Evolutionary conservation across 441 rosid genomes (phyloP), one percentile per base, ranked within the genome.

Genomic region (Cnidoscolus chayamansa): DNA sequence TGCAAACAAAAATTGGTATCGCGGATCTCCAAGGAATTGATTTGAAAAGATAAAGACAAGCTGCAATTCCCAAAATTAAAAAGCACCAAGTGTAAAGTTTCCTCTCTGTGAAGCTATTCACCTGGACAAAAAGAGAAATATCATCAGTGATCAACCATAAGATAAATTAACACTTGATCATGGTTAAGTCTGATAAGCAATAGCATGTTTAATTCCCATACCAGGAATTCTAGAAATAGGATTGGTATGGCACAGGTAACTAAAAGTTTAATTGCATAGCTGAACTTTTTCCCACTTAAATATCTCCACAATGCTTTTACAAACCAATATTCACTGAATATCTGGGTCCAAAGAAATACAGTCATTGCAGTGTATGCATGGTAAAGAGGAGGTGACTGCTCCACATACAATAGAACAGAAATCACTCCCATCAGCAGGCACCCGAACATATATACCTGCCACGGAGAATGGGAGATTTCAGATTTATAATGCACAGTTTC

Each of bases 11-110:
- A 84, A 86, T 59, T 17, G 97, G 95, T 81, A 90, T 83, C 71
- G 86, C 85, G 56, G 91, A 88, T 87, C 88, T 86, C 96, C 92
- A 85, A 0, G 93, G 95, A 74, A 92, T 87, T 80, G 82, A 76
- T 55, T 81, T 72, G 75, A 78, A 83, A 74, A 94, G 88, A 84
- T 85, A 80, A 76, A 84, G 43, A 72, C 84, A 81, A 72, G 93
- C 92, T 63, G 82, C 51, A 49, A 75, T 76, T 78, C 97, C 98
- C n/a, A 77, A 82, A 77, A 78, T 73, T 54, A 94, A 76, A 83
- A 92, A 94, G 81, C 92, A 92, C 90, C 94, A 88, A 17, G 98
- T 92, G 82, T 90, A 94, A 58, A 92, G 94, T 85, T 84, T 85
- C 83, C 98, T 87, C 77, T 90, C 92, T 25, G 97, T 88, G 86